Conservation (phyloP, 805 yeast species). For the Metschnikowia colocasiae region DNA sequence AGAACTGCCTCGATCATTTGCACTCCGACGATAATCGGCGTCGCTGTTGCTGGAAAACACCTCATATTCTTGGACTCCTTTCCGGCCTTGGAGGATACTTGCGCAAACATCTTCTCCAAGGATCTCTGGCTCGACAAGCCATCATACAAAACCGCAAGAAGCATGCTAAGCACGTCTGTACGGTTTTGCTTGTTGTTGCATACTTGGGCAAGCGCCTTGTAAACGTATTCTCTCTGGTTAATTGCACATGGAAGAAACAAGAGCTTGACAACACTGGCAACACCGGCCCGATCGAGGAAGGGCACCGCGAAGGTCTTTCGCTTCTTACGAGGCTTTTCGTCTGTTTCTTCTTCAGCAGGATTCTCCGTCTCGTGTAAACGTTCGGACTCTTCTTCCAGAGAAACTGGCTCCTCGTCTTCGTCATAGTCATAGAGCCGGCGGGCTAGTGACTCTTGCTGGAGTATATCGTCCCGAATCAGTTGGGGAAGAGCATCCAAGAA, state of each 20-base stretch:
- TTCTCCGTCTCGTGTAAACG: slow-evolving; percentile 15
- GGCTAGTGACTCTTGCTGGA: slow-evolving; percentile 52
- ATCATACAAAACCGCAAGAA: slow-evolving; percentile 69
- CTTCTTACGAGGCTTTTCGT: slow-evolving; percentile 3
- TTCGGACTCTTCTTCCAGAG: slow-evolving; percentile 17
- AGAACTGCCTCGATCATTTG: slow-evolving; percentile 76
- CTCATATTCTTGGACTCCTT: slow-evolving; percentile 6
- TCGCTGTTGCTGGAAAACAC: slow-evolving; percentile 51
- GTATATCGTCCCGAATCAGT: slow-evolving; percentile 56
- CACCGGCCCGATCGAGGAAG: slow-evolving; percentile 69
- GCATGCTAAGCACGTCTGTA: slow-evolving; percentile 63
- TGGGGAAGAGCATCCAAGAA: slow-evolving; percentile 80
- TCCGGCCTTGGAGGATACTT: slow-evolving; percentile 49
- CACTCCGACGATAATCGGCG: slow-evolving; percentile 68
- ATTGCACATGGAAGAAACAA: slow-evolving; percentile 70
- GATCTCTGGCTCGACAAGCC: slow-evolving; percentile 61
- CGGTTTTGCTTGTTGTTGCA: slow-evolving; percentile 78
- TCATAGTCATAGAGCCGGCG: slow-evolving; percentile 30
- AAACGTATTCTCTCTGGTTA: slow-evolving; percentile 57
- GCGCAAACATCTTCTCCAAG: slow-evolving; percentile 58
- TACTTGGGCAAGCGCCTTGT: slow-evolving; percentile 60
- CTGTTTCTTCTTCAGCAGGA: neutral
- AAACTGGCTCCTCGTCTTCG: slow-evolving; percentile 22
- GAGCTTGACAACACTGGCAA: slow-evolving; percentile 66
- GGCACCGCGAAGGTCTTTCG: slow-evolving; percentile 40